Evolutionary conservation across 768 basidiomycete genomes (phyloP), one percentile per base, ranked within the genome.

Genomic region (Leccinum longicurvipes): DNA sequence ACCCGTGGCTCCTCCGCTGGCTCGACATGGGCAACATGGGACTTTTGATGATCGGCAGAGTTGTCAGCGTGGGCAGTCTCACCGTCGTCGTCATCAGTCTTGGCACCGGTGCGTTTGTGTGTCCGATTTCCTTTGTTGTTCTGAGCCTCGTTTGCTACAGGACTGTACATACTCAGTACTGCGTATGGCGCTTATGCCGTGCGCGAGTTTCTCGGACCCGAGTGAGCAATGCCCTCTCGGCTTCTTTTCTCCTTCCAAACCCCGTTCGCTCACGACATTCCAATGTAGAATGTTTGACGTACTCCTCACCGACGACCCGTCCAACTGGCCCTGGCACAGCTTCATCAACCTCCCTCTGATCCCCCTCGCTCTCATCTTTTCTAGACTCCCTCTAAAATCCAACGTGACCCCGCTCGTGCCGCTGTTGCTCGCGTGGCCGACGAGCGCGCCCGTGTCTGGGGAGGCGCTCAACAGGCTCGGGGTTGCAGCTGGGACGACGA

Each of bases 171-270:
- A 24, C 70, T 86, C 1, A 73, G 81, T 34, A 85, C 88, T 3
- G 77, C 77, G 1, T 92, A 91, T 62, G 90, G 90, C 1, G 83
- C 84, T 3, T 87, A 83, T 69, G 89, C 90, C 25, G 70, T 91
- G 17, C 74, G 78, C 44, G 77, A 85, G 60, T 87, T 89, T 58
- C 73, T 92, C 39, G 90, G 90, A 7, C 69, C 77, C 63, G 86
- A 91, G 82, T 86, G 61, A 36, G 78, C 70, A 15, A 47, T 49
- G 47, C 29, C 21, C 39, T 46, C 24, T 36, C 11, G 12, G 9
- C 11, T 34, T 31, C n/a, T 34, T 29, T 24, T n/a, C 25, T 42
- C 2, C 4, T 23, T 44, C 0, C 21, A 19, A 23, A 19, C 42
- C 21, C 19, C 34, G 17, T 34, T 1, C 34, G n/a, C 27, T 60